These are phyloP conservation scores for Styphnolobium japonicum DNA, from an alignment of 306 rosid genomes.

Conservation along the genomic window DNA sequence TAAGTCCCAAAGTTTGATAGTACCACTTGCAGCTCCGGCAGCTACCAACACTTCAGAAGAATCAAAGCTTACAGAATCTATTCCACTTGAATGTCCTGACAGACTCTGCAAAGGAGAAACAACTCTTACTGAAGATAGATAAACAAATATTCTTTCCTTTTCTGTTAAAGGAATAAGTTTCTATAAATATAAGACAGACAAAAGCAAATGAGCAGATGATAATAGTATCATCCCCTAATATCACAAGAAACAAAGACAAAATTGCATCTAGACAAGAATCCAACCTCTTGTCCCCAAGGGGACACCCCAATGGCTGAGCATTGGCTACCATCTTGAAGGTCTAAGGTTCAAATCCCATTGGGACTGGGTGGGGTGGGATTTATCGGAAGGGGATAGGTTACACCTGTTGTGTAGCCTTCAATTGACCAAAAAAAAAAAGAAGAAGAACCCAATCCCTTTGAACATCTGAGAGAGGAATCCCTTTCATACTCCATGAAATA, in stretches of 20 bases:
- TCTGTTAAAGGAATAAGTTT: neutral
- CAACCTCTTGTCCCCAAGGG: neutral
- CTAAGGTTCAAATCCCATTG: neutral
- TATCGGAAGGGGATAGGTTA: neutral
- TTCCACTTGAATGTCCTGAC: constrained; percentile 98
- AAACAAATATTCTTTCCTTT: neutral
- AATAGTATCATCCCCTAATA: neutral
- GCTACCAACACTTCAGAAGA: constrained; percentile 96
- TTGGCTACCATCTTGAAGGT: neutral
- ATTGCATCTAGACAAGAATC: neutral
- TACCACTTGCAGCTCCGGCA: constrained; percentile 99
- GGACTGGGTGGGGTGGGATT: neutral
- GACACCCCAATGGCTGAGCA: neutral
- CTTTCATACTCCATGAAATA: neutral
- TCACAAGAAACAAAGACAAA: neutral
- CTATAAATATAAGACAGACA: neutral
- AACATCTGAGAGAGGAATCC: neutral
- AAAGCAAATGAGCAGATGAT: neutral
- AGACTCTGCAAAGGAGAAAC: constrained; percentile 71
- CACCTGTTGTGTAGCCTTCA: neutral
- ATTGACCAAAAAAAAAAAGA: neutral
- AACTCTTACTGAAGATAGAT: constrained; percentile 21
- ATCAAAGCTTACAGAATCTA: constrained; percentile 96
- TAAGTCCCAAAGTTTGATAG: constrained; percentile 98
- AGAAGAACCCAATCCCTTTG: neutral